phyloP scores from a whole-genome alignment of 2,329 filamentous ascomycete species.

The Penicillium sp. region DNA sequence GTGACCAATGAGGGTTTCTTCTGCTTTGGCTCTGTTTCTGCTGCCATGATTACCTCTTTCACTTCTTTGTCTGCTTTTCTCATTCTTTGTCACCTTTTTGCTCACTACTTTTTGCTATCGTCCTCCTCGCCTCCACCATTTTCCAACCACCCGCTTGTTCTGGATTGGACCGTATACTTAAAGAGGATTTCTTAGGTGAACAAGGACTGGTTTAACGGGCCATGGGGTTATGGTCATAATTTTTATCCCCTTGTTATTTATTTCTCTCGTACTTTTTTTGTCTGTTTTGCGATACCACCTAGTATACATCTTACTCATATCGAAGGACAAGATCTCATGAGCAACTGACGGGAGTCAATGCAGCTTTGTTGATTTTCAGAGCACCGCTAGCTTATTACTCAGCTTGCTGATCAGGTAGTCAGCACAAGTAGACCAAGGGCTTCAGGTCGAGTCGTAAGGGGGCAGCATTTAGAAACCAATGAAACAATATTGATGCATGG shows the following conservation, averaged over 20 bases:
- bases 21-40: conserved; percentile 3
- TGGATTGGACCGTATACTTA: conserved; percentile 13
- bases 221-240: conserved; percentile 4
- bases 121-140: conserved; percentile 1
- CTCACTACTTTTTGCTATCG: conserved; percentile 3
- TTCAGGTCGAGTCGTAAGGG: background rate
- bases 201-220: conserved; percentile 13
- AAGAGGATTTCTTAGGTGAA: conserved; percentile 13
- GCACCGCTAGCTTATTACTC: background rate
- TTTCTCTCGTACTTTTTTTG: conserved; percentile 6
- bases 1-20: conserved; percentile 18
- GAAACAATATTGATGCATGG: background rate
- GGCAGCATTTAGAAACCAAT: background rate
- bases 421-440: background rate
- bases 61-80: conserved; percentile 8
- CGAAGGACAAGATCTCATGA: background rate
- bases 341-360: background rate
- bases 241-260: background rate
- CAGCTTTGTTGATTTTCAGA: too few species aligned
- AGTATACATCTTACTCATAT: conserved; percentile 12
- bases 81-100: conserved; percentile 8
- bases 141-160: conserved; percentile 8
- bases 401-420: background rate
- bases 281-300: conserved; percentile 23
- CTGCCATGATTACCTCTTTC: conserved; percentile 1